These are phyloP conservation scores for Mycena polygramma DNA, from an alignment of 768 basidiomycete genomes.

Conservation along the genomic window DNA sequence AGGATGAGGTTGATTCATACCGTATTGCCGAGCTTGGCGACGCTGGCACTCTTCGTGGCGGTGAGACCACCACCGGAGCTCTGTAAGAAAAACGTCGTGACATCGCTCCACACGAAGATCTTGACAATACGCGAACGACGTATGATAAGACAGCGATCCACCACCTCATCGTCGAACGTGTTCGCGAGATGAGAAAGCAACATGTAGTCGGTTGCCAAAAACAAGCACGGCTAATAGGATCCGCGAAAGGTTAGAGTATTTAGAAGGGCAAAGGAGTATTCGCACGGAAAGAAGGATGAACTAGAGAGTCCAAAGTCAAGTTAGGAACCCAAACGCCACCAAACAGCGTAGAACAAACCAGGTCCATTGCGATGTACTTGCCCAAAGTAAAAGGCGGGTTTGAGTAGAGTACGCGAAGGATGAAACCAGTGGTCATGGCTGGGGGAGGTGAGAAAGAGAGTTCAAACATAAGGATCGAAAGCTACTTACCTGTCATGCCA, in stretches of 20 bases:
- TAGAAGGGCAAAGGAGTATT: background rate
- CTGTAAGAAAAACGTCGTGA: slow-evolving; percentile 67
- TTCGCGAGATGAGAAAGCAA: slow-evolving; percentile 62
- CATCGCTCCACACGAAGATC: slow-evolving; percentile 62
- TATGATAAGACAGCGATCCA: slow-evolving; percentile 55
- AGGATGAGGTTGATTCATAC: slow-evolving; percentile 31
- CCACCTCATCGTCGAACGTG: slow-evolving; percentile 47
- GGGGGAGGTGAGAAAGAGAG: background rate
- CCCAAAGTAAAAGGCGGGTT: slow-evolving; percentile 13
- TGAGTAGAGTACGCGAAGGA: slow-evolving; percentile 17
- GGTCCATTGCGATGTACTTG: slow-evolving; percentile 23
- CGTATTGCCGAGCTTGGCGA: slow-evolving; percentile 41
- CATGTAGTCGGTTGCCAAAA: slow-evolving; percentile 66
- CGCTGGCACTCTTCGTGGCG: slow-evolving; percentile 27
- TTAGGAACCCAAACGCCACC: too few relatives aligned
- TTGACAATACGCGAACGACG: slow-evolving; percentile 53
- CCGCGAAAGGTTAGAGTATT: background rate
- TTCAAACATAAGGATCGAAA: background rate
- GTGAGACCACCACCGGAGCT: slow-evolving; percentile 52
- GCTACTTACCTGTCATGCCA: slow-evolving; percentile 38
- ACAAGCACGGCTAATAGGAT: slow-evolving; percentile 60
- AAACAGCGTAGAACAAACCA: slow-evolving; percentile 15
- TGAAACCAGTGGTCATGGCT: slow-evolving; percentile 29
- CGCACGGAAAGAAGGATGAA: slow-evolving; percentile 34
- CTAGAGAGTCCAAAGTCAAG: background rate